Evolutionary conservation across 768 basidiomycete species (phyloP).

Genomic region (Strobilomyces confusus): DNA sequence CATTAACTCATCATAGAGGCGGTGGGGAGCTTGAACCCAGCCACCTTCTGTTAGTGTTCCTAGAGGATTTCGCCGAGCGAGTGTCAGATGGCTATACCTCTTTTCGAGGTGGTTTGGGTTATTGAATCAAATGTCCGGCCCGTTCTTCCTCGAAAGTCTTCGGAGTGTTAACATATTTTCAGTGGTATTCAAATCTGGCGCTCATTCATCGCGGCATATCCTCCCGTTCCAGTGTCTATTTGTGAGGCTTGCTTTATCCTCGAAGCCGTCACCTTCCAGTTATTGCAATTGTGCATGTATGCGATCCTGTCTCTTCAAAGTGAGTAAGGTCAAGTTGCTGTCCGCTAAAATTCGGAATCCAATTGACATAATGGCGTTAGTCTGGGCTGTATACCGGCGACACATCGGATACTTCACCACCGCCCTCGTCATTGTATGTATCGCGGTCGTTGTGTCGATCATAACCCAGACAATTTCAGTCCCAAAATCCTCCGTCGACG

Average conservation of each 20-base stretch:
- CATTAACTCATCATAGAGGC: conserved; percentile 10
- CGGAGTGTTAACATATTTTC: conserved; percentile 1
- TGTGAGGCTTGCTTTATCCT: conserved; percentile 4
- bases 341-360: background rate
- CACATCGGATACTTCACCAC: background rate
- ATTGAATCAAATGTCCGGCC: conserved; percentile 10
- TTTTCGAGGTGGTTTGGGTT: conserved; percentile 24
- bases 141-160: background rate
- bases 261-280: conserved; percentile 3
- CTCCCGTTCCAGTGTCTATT: background rate
- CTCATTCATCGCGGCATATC: background rate
- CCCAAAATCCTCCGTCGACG: conserved; percentile 4
- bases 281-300: conserved; percentile 12
- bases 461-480: background rate
- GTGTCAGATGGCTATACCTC: conserved; percentile 19
- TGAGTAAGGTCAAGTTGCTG: conserved; percentile 1
- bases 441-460: background rate
- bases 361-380: background rate
- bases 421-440: conserved; percentile 2
- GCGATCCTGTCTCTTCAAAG: conserved; percentile 17
- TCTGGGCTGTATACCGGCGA: conserved; percentile 13
- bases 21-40: background rate
- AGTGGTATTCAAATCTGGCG: conserved; percentile 6
- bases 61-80: background rate
- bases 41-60: conserved; percentile 2